phyloP scores from a whole-genome alignment of 2,329 filamentous ascomycete species.

The Botrytis porri region DNA sequence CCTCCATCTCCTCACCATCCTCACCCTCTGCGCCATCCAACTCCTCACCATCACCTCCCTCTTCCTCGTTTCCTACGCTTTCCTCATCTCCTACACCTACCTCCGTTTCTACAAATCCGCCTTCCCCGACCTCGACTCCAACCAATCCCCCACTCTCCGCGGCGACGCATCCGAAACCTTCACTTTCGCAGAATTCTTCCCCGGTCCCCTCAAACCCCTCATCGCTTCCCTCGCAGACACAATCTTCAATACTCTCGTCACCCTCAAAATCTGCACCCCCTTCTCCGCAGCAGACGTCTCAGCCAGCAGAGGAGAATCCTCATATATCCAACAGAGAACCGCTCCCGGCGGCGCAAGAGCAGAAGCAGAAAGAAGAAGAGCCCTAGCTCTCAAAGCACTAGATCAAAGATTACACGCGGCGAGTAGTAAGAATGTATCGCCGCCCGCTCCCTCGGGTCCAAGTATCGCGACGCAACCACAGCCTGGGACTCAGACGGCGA shows the following conservation, averaged over 20 bases:
- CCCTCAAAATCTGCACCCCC: slow-evolving; percentile 75
- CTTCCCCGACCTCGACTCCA: slow-evolving; percentile 64
- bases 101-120: slow-evolving; percentile 88
- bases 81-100: slow-evolving; percentile 90
- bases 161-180: slow-evolving; percentile 97
- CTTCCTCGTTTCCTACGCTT: slow-evolving; percentile 75
- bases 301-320: slow-evolving; percentile 62
- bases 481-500: slow-evolving; percentile 52
- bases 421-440: slow-evolving; percentile 49
- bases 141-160: slow-evolving; percentile 61
- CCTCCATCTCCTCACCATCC: slow-evolving; percentile 71
- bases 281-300: slow-evolving; percentile 81
- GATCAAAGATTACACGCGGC: slow-evolving; percentile 91
- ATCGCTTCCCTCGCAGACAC: slow-evolving; percentile 71
- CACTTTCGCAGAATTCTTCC: slow-evolving; percentile 94
- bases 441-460: slow-evolving; percentile 46
- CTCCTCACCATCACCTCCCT: slow-evolving; percentile 67
- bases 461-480: slow-evolving; percentile 57
- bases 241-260: slow-evolving; percentile 72
- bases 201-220: slow-evolving; percentile 74
- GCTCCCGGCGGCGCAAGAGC: slow-evolving; percentile 69
- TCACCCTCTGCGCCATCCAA: slow-evolving; percentile 61
- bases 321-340: slow-evolving; percentile 44
- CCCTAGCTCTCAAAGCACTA: slow-evolving; percentile 83
- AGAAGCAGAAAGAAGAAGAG: slow-evolving; percentile 86